A percentile compares a stretch with the other conserved stretches of the same genome.
Evolutionary conservation across 2,329 filamentous ascomycete species (phyloP).

Genomic region (Lecanicillium sp.): DNA sequence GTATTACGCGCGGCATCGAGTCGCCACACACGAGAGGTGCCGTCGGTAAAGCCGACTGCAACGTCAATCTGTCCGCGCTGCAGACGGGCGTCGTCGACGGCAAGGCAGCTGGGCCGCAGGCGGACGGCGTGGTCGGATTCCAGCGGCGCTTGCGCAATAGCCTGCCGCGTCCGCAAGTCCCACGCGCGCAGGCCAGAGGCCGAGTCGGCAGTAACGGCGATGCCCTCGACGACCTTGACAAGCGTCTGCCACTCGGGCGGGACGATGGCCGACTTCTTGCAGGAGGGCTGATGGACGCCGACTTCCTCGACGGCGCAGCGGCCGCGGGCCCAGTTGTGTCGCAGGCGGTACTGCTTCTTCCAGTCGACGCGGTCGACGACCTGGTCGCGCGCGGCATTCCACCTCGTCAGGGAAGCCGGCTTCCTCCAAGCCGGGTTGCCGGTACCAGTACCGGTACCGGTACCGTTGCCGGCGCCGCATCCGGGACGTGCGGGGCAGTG

Average conservation of each 20-base stretch:
- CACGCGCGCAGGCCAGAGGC: conserved; percentile 69
- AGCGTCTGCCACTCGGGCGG: conserved; percentile 51
- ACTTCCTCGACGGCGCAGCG: conserved; percentile 77
- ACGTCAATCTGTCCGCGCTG: conserved; percentile 48
- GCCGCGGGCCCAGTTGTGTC: conserved; percentile 86
- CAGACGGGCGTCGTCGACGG: conserved; percentile 51
- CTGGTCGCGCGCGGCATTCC: conserved; percentile 2
- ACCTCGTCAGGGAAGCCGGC: conserved; percentile 22
- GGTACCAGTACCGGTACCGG: too few relatives aligned
- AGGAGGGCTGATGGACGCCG: conserved; percentile 42
- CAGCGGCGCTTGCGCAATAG: conserved; percentile 48
- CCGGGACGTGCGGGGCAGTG: conserved; percentile 1
- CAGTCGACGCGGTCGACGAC: conserved; percentile 54
- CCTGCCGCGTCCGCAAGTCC: conserved; percentile 58
- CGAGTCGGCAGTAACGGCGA: conserved; percentile 71
- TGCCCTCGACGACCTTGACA: conserved; percentile 69
- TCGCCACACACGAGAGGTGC: conserved; percentile 64
- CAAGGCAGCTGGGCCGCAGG: conserved; percentile 53
- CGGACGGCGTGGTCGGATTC: conserved; percentile 18
- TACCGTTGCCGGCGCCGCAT: conserved; percentile 38
- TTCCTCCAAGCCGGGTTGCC: conserved; percentile 38
- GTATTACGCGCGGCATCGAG: conserved; percentile 40
- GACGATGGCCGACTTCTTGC: conserved; percentile 13
- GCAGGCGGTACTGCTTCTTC: conserved; percentile 82
- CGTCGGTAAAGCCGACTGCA: conserved; percentile 64